These are phyloP conservation scores for Trichosporon sp. DNA, from an alignment of 1,284 basidiomycete species.

Conservation along the genomic window DNA sequence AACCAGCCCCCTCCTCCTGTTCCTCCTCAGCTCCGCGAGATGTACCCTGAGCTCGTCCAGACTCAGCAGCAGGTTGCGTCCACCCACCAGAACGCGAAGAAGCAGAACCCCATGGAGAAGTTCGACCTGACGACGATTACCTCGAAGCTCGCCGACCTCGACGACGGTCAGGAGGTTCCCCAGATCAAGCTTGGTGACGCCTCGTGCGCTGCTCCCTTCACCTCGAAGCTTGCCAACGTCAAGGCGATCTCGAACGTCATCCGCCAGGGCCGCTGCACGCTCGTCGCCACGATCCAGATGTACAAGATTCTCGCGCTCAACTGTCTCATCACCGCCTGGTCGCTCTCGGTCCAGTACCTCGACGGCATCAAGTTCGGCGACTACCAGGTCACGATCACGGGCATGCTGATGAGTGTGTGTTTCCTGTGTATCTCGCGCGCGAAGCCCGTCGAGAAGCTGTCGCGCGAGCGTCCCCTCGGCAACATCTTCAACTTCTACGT, in stretches of 20 bases:
- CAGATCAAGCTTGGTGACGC: slow-evolving; percentile 97
- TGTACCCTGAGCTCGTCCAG: slow-evolving; percentile 82
- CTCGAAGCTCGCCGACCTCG: slow-evolving; percentile 83
- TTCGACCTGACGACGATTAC: slow-evolving; percentile 85
- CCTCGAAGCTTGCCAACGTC: slow-evolving; percentile 89
- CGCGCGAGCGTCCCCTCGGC: slow-evolving; percentile 79
- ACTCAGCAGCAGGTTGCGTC: slow-evolving; percentile 74
- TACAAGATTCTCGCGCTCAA: slow-evolving; percentile 96
- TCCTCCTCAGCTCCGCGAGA: slow-evolving; percentile 71
- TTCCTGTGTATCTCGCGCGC: slow-evolving; percentile 94
- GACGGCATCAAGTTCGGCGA: slow-evolving; percentile 98
- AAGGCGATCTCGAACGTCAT: slow-evolving; percentile 91
- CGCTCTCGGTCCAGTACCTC: slow-evolving; percentile 88
- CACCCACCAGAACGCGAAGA: slow-evolving; percentile 61
- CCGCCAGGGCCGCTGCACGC: slow-evolving; percentile 89
- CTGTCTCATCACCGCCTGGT: slow-evolving; percentile 93
- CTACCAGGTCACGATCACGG: slow-evolving; percentile 87
- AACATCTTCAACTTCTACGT: slow-evolving; percentile 97
- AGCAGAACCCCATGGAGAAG: slow-evolving; percentile 86
- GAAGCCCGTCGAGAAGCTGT: slow-evolving; percentile 92
- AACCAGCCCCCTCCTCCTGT: slow-evolving; percentile 87
- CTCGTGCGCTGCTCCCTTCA: slow-evolving; percentile 93
- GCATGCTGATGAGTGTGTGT: slow-evolving; percentile 94
- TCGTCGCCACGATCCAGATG: slow-evolving; percentile 96
- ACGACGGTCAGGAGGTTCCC: slow-evolving; percentile 79